A percentile compares a stretch with the other conserved stretches of the same genome.
Evolutionary conservation across 371 early-diverging fungal genomes (phyloP).

Genomic region (Mucor saturninus): DNA sequence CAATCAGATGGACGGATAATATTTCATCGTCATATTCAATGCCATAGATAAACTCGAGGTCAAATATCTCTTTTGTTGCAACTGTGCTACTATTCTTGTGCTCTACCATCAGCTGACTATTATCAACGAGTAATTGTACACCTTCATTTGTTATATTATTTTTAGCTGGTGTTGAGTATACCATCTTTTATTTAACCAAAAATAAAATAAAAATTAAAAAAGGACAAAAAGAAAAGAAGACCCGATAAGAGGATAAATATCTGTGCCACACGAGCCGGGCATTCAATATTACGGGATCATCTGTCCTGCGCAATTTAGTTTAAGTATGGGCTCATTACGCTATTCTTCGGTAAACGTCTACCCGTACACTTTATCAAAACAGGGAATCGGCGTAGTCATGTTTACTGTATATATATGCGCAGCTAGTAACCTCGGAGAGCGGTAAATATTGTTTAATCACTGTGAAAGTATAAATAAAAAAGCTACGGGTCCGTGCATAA

Average conservation of each 20-base stretch:
- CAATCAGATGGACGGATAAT: conserved; percentile 7
- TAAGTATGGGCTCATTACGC: too few relatives aligned
- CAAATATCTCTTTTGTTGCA: conserved; percentile 11
- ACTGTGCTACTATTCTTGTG: conserved; percentile 3
- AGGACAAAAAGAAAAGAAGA: conserved; percentile 2
- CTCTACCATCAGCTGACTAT: background rate
- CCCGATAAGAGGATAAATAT: background rate
- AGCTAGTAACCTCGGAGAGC: too few relatives aligned
- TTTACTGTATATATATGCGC: too few relatives aligned
- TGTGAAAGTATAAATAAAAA: too few relatives aligned
- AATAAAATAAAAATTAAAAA: background rate
- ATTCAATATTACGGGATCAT: too few relatives aligned
- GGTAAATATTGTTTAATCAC: too few relatives aligned
- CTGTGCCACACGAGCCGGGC: too few relatives aligned
- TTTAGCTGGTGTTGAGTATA: background rate
- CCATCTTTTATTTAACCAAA: background rate
- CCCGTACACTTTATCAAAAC: too few relatives aligned
- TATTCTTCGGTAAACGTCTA: too few relatives aligned
- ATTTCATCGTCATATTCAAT: background rate
- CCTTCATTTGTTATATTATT: background rate
- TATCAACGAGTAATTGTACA: background rate
- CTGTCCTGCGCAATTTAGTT: too few relatives aligned
- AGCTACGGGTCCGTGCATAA: too few relatives aligned
- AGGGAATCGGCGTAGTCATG: too few relatives aligned
- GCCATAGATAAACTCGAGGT: conserved; percentile 21